Percentiles rank a stretch among this genome's conserved stretches.
phyloP scores from a whole-genome alignment of 2,329 filamentous ascomycete genomes.

The Aaosphaeria arxii region DNA sequence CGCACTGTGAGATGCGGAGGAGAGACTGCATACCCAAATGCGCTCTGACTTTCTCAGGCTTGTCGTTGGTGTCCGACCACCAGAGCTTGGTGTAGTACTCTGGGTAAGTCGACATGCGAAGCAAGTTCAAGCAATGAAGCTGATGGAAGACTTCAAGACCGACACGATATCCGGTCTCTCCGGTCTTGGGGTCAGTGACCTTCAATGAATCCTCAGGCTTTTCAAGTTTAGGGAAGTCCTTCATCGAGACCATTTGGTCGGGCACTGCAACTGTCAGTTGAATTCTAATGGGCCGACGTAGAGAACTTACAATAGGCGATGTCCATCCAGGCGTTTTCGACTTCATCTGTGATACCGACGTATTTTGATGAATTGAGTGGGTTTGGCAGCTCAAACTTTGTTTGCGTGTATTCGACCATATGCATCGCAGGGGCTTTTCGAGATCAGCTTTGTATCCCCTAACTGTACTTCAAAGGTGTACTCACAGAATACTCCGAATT shows the following conservation, averaged over 20 bases:
- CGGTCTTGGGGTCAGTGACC: slow-evolving; percentile 55
- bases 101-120: slow-evolving; percentile 32
- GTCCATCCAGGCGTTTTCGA: slow-evolving; percentile 57
- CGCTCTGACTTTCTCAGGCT: slow-evolving; percentile 24
- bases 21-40: slow-evolving; percentile 19
- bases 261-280: slow-evolving; percentile 44
- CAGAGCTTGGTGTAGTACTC: slow-evolving; percentile 28
- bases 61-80: slow-evolving; percentile 24
- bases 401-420: slow-evolving; percentile 22
- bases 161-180: slow-evolving; percentile 58
- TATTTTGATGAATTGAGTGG: slow-evolving; percentile 40
- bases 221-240: slow-evolving; percentile 53
- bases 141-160: slow-evolving; percentile 59
- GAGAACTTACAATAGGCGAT: slow-evolving; percentile 45
- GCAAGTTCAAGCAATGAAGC: slow-evolving; percentile 34
- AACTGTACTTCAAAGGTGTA: neutral
- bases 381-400: slow-evolving; percentile 24
- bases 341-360: slow-evolving; percentile 55
- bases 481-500: slow-evolving; percentile 29
- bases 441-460: slow-evolving; percentile 1
- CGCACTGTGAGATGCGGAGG: neutral
- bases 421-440: slow-evolving; percentile 25
- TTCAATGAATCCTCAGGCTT: slow-evolving; percentile 53
- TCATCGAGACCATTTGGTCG: slow-evolving; percentile 57
- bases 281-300: neutral